These are phyloP conservation scores for Obelidium mucronatum DNA, from an alignment of 192 early-diverging fungal species.

Conservation along the genomic window DNA sequence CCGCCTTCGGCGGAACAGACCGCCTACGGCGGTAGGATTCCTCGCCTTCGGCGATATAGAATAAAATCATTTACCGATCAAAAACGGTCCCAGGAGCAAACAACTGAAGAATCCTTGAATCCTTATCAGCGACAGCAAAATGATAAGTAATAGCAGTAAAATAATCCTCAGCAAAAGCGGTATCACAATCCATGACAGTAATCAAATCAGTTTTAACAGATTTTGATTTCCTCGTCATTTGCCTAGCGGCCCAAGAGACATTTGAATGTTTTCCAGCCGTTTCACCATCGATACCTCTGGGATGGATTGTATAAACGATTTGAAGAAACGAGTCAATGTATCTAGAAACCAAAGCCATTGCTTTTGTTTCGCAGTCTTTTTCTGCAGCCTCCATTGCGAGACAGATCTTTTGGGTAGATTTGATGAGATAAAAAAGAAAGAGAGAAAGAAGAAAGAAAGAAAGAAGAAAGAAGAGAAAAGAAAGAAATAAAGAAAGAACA, in stretches of 20 bases:
- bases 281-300: slow-evolving; percentile 64
- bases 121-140: slow-evolving; percentile 21
- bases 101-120: slow-evolving; percentile 38
- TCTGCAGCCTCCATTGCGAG: slow-evolving; percentile 77
- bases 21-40: too few relatives aligned
- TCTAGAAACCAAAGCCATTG: slow-evolving; percentile 53
- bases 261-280: slow-evolving; percentile 70
- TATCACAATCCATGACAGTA: slow-evolving; percentile 77
- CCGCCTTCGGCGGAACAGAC: too few relatives aligned
- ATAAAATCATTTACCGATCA: slow-evolving; percentile 45
- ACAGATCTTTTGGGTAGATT: slow-evolving; percentile 45
- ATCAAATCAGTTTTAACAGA: slow-evolving; percentile 51
- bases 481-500: background rate
- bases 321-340: slow-evolving; percentile 68
- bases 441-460: background rate
- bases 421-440: background rate
- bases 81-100: slow-evolving; percentile 52
- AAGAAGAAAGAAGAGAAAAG: background rate
- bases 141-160: slow-evolving; percentile 51
- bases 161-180: slow-evolving; percentile 72
- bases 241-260: slow-evolving; percentile 65
- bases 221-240: slow-evolving; percentile 45
- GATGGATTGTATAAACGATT: slow-evolving; percentile 71
- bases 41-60: too few relatives aligned
- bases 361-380: slow-evolving; percentile 55